A percentile compares a stretch with the other conserved stretches of the same genome.
Evolutionary conservation across 176 grass and related monocot species (phyloP).

Genomic region (Avena eriantha): DNA sequence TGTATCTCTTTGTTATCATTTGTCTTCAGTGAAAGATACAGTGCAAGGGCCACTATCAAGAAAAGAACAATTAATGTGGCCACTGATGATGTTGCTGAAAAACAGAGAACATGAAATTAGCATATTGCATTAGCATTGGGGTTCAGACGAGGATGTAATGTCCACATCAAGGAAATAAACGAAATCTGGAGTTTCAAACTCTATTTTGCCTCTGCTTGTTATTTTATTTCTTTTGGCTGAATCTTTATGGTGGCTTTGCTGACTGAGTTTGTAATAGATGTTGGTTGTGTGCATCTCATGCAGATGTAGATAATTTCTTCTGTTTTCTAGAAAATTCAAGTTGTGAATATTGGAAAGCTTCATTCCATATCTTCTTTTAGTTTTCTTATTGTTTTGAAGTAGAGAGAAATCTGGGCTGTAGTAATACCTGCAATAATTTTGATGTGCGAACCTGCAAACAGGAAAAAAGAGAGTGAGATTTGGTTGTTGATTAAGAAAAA

Average conservation of each 20-base stretch:
- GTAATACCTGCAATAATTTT: not conserved
- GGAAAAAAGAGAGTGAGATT: not conserved
- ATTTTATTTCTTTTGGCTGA: not conserved
- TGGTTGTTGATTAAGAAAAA: not conserved
- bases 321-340: not conserved
- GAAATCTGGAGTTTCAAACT: not conserved
- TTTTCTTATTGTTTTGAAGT: not conserved
- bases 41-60: not conserved
- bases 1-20: not conserved
- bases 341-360: not conserved
- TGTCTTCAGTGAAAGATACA: not conserved
- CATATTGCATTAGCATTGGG: not conserved
- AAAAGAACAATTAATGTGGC: not conserved
- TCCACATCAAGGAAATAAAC: not conserved
- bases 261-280: not conserved
- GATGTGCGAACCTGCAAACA: not conserved
- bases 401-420: not conserved
- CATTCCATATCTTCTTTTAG: not conserved
- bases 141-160: not conserved
- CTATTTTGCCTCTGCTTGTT: not conserved
- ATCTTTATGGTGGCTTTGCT: not conserved
- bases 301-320: not conserved
- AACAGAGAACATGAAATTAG: not conserved
- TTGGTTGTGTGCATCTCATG: not conserved
- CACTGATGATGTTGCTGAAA: slow-evolving; percentile 5